Conservation (phyloP, 768 basidiomycete species). For the Phylloporus sp. region DNA sequence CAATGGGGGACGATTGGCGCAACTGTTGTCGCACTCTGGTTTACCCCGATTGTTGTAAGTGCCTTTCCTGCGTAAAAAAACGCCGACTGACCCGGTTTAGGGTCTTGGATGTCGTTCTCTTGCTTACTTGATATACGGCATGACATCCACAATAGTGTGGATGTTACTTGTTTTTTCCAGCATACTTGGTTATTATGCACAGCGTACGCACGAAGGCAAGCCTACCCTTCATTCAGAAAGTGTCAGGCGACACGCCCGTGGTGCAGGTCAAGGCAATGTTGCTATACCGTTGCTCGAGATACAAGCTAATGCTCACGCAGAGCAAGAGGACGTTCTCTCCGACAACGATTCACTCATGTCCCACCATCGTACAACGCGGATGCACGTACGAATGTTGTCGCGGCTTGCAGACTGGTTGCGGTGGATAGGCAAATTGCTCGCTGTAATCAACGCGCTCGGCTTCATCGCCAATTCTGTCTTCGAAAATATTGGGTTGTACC, state of each 20-base stretch:
- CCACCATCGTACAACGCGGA: neutral
- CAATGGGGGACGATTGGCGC: conserved; percentile 33
- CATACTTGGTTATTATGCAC: neutral
- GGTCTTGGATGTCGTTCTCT: conserved; percentile 35
- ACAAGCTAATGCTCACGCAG: neutral
- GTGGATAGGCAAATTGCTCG: neutral
- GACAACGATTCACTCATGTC: neutral
- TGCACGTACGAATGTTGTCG: neutral
- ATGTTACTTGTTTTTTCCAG: conserved; percentile 30
- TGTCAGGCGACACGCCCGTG: no score
- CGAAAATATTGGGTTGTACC: neutral
- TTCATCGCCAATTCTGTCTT: neutral
- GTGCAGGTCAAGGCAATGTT: neutral
- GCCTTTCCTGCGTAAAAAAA: neutral
- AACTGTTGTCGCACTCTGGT: conserved; percentile 26
- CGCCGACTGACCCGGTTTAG: neutral
- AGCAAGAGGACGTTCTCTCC: no score
- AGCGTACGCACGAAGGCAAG: neutral
- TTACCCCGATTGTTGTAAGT: conserved; percentile 27
- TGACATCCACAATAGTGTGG: conserved; percentile 29
- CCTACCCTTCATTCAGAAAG: neutral
- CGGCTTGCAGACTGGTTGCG: neutral
- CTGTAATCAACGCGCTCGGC: neutral
- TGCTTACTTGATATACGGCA: conserved; percentile 30
- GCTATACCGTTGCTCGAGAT: neutral